Evolutionary conservation across 2,329 filamentous ascomycete genomes (phyloP), one percentile per base, ranked within the genome.

Genomic region (Penicillium glabrum): DNA sequence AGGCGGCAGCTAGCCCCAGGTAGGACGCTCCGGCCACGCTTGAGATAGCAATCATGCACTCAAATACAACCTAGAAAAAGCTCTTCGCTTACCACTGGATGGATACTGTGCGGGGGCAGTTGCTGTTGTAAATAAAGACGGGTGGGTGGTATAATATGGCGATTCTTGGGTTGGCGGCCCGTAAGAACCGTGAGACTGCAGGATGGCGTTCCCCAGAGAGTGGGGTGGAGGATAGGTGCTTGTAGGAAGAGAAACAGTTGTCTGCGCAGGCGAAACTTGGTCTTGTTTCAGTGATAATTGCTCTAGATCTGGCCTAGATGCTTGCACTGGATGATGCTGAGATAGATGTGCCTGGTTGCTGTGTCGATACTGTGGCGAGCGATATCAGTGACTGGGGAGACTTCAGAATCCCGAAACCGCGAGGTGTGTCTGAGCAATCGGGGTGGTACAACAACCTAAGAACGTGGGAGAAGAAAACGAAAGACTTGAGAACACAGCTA

Each of bases 71-170:
- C 39, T 23, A 41, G 19, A 41, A 14, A 41, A 41, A n/a, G 14
- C n/a, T 21, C 46, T n/a, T 52, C 29, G 82, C 88, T 82, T 79
- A 95, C 91, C 90, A 81, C 90, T 89, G 72, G 91, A 91, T 62
- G 90, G 88, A 77, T 96, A 96, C 79, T 89, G 89, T 77, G 89
- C 90, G 54, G 89, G 87, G 59, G 89, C 86, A 78, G 89, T 91
- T 65, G 90, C 87, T 54, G 90, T 89, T 77, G 89, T 92, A 79
- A 96, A 96, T 11, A 90, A 86, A 73, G 87, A 91, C 61, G 89
- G 85, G 72, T 95, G 90, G 57, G 89, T 85, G 71, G 89, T 86
- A 76, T 93, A 96, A 67, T 84, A 86, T 46, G 86, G 83, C 51
- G 89, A 78, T 66, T 96, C 89, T 69, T 86, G 85, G 49, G 83